Percentiles rank a stretch among this genome's conserved stretches.
Conservation (phyloP, 2,329 filamentous ascomycete species). For the Sporothrix pallida region DNA sequence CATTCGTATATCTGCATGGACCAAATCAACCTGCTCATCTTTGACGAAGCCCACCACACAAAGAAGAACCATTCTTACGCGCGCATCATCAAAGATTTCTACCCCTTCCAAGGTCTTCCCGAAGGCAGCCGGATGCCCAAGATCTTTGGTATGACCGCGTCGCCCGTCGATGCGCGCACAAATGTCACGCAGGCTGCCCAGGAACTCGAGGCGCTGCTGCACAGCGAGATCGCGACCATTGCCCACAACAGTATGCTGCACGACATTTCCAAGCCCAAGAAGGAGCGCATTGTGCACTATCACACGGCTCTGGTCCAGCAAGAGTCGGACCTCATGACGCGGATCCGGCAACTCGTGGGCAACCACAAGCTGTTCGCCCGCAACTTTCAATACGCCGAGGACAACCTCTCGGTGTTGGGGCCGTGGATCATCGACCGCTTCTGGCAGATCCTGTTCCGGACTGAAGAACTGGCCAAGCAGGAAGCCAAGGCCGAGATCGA, state of each 20-base stretch:
- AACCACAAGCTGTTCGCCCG: slow-evolving; percentile 56
- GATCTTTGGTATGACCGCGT: slow-evolving; percentile 96
- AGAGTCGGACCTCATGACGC: slow-evolving; percentile 68
- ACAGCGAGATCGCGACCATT: slow-evolving; percentile 82
- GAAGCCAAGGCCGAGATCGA: slow-evolving; percentile 57
- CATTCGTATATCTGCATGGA: slow-evolving; percentile 80
- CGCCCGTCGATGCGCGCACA: slow-evolving; percentile 82
- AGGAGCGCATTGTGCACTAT: slow-evolving; percentile 64
- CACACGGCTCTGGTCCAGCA: slow-evolving; percentile 55
- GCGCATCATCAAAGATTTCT: slow-evolving; percentile 86
- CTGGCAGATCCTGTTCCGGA: slow-evolving; percentile 73
- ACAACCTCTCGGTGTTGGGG: slow-evolving; percentile 71
- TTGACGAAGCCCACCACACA: slow-evolving; percentile 95
- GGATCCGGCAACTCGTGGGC: slow-evolving; percentile 56
- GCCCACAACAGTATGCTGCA: slow-evolving; percentile 60
- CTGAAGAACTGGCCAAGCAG: slow-evolving; percentile 66
- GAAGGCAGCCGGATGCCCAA: slow-evolving; percentile 64
- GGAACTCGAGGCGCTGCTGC: slow-evolving; percentile 76
- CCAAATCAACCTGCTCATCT: slow-evolving; percentile 86
- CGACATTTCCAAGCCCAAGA: slow-evolving; percentile 62
- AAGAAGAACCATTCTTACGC: slow-evolving; percentile 95
- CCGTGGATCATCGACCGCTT: slow-evolving; percentile 83
- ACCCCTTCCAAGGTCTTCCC: slow-evolving; percentile 57
- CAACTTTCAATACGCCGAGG: slow-evolving; percentile 64
- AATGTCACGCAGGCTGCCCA: slow-evolving; percentile 73